phyloP scores from a whole-genome alignment of 805 yeast genomes.

The Scheffersomyces stipitis region DNA sequence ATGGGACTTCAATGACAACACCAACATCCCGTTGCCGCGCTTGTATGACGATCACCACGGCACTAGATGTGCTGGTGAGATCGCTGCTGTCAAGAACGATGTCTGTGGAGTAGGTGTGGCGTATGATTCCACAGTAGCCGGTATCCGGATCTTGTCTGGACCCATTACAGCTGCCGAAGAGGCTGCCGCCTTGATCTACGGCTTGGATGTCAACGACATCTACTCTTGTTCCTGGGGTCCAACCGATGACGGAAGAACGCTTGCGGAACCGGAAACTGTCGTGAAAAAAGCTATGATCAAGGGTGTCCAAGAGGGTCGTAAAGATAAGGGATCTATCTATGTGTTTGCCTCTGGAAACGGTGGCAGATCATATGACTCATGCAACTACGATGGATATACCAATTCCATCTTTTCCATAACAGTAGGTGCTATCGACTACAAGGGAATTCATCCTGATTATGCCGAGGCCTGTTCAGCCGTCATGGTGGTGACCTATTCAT shows the following conservation, averaged over 20 bases:
- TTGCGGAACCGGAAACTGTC: conserved; percentile 79
- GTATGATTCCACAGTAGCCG: conserved; percentile 79
- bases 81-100: conserved; percentile 84
- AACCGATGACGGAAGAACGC: conserved; percentile 82
- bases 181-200: conserved; percentile 83
- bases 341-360: conserved; percentile 98
- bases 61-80: conserved; percentile 97
- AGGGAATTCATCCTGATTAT: conserved; percentile 83
- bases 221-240: conserved; percentile 99
- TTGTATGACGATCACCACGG: conserved; percentile 88
- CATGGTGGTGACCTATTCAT: conserved; percentile 87
- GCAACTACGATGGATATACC: conserved; percentile 97
- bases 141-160: conserved; percentile 85
- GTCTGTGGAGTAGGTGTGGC: conserved; percentile 99
- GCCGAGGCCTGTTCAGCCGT: conserved; percentile 95
- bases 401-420: conserved; percentile 94
- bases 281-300: conserved; percentile 82
- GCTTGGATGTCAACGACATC: conserved; percentile 81
- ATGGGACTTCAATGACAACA: conserved; percentile 87
- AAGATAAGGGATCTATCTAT: conserved; percentile 78
- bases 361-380: conserved; percentile 76
- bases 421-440: conserved; percentile 88
- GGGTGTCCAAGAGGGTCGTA: conserved; percentile 81
- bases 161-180: conserved; percentile 82
- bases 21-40: conserved; percentile 74